These are phyloP conservation scores for Aspergillus panamensis DNA, from an alignment of 495 filamentous ascomycete genomes.

Conservation along the genomic window DNA sequence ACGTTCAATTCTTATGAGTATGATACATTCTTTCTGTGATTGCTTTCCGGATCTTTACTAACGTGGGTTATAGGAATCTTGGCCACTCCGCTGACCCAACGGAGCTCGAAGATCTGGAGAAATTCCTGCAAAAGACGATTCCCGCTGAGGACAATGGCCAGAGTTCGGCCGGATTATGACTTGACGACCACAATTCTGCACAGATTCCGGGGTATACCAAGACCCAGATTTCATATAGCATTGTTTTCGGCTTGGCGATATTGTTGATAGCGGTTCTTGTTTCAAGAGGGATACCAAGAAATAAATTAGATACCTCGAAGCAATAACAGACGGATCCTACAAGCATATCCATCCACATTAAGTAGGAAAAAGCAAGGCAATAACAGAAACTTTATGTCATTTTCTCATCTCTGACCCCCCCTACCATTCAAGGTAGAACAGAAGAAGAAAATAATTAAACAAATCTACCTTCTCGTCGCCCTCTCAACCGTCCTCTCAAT, in stretches of 20 bases:
- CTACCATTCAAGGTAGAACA: too few species aligned
- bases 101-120: slow-evolving; percentile 83
- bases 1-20: slow-evolving; percentile 74
- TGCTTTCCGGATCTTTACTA: slow-evolving; percentile 14
- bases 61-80: slow-evolving; percentile 50
- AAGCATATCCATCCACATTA: neutral
- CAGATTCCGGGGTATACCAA: neutral
- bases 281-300: slow-evolving; percentile 40
- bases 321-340: slow-evolving; percentile 5
- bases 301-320: slow-evolving; percentile 7
- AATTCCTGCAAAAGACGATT: slow-evolving; percentile 62
- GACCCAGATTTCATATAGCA: slow-evolving; percentile 20
- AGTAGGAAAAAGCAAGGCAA: neutral
- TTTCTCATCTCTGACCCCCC: neutral
- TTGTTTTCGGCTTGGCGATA: slow-evolving; percentile 43
- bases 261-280: slow-evolving; percentile 52
- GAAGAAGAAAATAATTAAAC: neutral
- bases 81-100: slow-evolving; percentile 70
- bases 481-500: slow-evolving; percentile 33
- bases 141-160: slow-evolving; percentile 60
- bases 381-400: neutral
- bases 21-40: slow-evolving; percentile 28
- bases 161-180: slow-evolving; percentile 49
- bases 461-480: slow-evolving; percentile 16
- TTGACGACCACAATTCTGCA: slow-evolving; percentile 21